Conservation (phyloP, 495 filamentous ascomycete species). For the Tuber magnatum region DNA sequence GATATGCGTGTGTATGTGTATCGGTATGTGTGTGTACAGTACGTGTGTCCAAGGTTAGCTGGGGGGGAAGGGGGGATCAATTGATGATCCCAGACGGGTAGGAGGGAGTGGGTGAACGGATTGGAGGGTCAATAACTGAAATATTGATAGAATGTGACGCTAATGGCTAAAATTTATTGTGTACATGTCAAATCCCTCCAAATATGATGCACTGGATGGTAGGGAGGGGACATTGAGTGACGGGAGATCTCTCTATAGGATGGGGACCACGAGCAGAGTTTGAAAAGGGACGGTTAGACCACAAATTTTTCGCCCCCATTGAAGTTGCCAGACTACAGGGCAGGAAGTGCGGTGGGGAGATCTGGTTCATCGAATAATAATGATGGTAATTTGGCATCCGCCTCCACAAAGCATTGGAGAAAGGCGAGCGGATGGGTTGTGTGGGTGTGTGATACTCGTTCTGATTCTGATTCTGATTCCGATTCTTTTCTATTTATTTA, state of each 20-base stretch:
- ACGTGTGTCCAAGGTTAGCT: background rate
- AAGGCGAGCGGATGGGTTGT: background rate
- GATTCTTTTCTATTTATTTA: too few relatives aligned
- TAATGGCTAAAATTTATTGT: background rate
- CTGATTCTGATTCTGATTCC: background rate
- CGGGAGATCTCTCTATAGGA: background rate
- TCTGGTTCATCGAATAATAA: background rate
- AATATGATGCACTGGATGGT: background rate
- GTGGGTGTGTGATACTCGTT: background rate
- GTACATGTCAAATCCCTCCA: background rate
- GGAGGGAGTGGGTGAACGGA: background rate
- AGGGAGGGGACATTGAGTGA: background rate
- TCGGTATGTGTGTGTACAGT: too few relatives aligned
- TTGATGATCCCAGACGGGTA: background rate
- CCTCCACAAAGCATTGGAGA: background rate
- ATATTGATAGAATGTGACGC: background rate
- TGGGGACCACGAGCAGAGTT: background rate
- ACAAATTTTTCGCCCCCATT: background rate
- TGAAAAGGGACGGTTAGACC: background rate
- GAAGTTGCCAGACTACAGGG: background rate
- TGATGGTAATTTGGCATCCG: background rate
- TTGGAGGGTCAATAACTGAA: background rate
- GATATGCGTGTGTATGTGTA: background rate
- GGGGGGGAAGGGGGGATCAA: background rate
- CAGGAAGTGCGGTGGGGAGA: background rate